phyloP scores from a whole-genome alignment of 352 stramenopile species.

The Pythium coloratum region DNA sequence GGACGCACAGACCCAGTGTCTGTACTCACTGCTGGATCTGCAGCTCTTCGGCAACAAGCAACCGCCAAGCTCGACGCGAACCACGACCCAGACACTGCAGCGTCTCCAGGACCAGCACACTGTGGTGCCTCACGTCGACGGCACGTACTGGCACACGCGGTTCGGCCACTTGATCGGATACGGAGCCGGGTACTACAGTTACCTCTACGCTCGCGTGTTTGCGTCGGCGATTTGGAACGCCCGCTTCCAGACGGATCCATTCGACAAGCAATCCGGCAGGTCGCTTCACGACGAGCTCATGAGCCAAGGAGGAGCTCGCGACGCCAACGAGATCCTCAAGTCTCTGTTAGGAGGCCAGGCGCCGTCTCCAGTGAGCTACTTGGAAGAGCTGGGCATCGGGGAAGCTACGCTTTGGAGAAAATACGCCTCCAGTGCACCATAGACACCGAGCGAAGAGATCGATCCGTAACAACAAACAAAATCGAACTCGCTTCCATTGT shows the following conservation, averaged over 20 bases:
- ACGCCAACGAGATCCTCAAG: constrained; percentile 81
- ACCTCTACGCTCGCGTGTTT: constrained; percentile 90
- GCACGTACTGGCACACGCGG: constrained; percentile 82
- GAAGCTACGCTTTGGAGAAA: neutral
- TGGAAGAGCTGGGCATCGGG: constrained; percentile 67
- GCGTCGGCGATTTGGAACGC: constrained; percentile 86
- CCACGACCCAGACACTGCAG: constrained; percentile 58
- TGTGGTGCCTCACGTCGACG: constrained; percentile 74
- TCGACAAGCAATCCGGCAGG: constrained; percentile 59
- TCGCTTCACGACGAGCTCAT: constrained; percentile 75
- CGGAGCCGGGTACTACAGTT: constrained; percentile 91
- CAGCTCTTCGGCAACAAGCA: constrained; percentile 67
- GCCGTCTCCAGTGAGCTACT: constrained; percentile 61
- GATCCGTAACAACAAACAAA: neutral
- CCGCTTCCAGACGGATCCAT: constrained; percentile 63
- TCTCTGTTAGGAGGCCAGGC: constrained; percentile 58
- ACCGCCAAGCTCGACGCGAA: constrained; percentile 37
- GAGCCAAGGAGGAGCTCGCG: constrained; percentile 83
- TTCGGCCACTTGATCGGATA: constrained; percentile 92
- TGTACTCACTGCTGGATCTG: constrained; percentile 83
- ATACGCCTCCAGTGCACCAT: neutral
- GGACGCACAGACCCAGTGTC: constrained; percentile 84
- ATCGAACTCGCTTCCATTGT: constrained; percentile 25
- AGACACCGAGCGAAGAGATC: too few species aligned
- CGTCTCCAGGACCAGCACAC: constrained; percentile 73